Evolutionary conservation across 2,329 filamentous ascomycete species (phyloP), one percentile per base, ranked within the genome.

Genomic region (Trichoderma simmonsii): DNA sequence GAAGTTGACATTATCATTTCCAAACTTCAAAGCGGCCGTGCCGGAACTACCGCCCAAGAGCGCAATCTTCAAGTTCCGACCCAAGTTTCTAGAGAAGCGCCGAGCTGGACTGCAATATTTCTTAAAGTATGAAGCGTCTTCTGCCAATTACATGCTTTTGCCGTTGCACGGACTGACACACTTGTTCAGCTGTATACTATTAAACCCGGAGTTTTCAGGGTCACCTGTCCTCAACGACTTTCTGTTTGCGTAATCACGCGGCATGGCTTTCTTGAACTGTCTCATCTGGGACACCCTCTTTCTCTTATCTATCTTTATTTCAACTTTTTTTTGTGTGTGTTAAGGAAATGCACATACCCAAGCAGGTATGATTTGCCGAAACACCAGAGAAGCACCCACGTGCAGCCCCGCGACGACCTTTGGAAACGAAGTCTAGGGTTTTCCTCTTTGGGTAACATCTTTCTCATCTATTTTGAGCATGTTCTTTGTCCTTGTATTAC

Each of bases 141-240:
- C 66, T 43, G 15, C 15, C 14, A 26, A 12, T 21, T 63, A 11
- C 21, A 18, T 24, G 12, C n/a, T 51, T 5, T 1, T 70, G 21
- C 32, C 39, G 15, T 36, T 54, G 8, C 60, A 18, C 14, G 18
- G 18, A 26, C 54, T 72, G n/a, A 72, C 64, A 4, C 51, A 24
- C 11, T 21, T 9, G 78, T 21, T 12, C 56, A 97, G 94, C 79
- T 98, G 95, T 83, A 91, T 98, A 73, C 83, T 98, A 75, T 84
- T 98, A 34, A 98, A 98, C 80, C 95, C 95, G 0, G 94, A 98
- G 81, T 98, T 98, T 79, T 93, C 94, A 39, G 92, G 93, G 12
- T 96, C 93, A n/a, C 93, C 94, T 0, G 90, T 97, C 2, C 86
- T 97, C 57, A 97, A 96, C 79, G 94, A 97, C 72, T 98, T 98